Evolutionary conservation across 164 flowering plant species (phyloP).

Genomic region (Dillenia suffruticosa): DNA sequence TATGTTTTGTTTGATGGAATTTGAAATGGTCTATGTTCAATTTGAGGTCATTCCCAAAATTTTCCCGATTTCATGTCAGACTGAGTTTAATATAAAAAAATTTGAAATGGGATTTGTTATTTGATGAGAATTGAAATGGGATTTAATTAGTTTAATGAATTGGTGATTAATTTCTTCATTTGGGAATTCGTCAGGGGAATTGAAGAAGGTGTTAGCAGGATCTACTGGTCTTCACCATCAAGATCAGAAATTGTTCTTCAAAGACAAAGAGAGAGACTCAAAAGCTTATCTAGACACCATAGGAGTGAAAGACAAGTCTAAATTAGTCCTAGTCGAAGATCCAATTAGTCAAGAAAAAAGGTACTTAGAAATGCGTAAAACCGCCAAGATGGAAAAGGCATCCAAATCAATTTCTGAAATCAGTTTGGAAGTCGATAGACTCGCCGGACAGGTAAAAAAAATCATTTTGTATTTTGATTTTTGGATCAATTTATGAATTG

Average conservation of each 20-base stretch:
- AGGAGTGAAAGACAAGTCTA: conserved; percentile 80
- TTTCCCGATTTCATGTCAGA: too few species aligned
- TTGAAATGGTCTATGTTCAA: neutral
- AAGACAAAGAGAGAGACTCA: conserved; percentile 81
- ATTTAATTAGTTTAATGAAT: neutral
- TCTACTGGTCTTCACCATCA: conserved; percentile 79
- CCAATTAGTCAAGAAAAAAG: conserved; percentile 72
- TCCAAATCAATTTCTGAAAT: conserved; percentile 68
- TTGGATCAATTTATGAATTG: neutral
- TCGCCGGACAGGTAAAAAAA: conserved; percentile 58
- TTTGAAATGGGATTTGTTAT: neutral
- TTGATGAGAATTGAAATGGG: neutral
- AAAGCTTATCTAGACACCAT: conserved; percentile 58
- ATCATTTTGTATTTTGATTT: neutral
- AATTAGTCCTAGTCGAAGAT: conserved; percentile 73
- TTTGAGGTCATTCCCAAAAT: conserved; percentile 16
- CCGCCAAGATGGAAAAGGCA: conserved; percentile 74
- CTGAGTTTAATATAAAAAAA: too few species aligned
- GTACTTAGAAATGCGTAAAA: conserved; percentile 66
- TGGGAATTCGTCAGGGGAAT: conserved; percentile 56
- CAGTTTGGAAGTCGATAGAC: conserved; percentile 76
- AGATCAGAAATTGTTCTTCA: conserved; percentile 74
- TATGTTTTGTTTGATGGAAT: neutral
- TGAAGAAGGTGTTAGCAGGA: conserved; percentile 74
- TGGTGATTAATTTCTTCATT: neutral